Percentiles rank a stretch among this genome's conserved stretches.
Conservation (phyloP, 1,284 basidiomycete species). For the Earliella scabrosa region DNA sequence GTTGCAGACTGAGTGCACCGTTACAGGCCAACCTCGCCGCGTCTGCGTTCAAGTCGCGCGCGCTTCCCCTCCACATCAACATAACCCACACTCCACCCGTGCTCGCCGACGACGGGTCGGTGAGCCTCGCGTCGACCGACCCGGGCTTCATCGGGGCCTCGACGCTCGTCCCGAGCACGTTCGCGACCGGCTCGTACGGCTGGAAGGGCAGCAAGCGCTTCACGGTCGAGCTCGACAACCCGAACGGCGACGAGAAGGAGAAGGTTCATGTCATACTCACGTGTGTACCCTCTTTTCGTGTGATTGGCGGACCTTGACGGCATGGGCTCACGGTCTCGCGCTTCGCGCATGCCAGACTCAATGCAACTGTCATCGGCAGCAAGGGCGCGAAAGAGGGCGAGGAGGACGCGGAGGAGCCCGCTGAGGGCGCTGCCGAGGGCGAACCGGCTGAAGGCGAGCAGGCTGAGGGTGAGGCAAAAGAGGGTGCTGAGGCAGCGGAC, state of each 20-base stretch:
- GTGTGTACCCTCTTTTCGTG: slow-evolving; percentile 47
- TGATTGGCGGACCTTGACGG: slow-evolving; percentile 6
- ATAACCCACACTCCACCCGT: slow-evolving; percentile 69
- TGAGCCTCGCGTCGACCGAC: slow-evolving; percentile 47
- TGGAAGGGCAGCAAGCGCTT: slow-evolving; percentile 80
- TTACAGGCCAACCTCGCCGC: slow-evolving; percentile 50
- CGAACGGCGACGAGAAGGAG: slow-evolving; percentile 56
- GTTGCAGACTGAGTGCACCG: neutral
- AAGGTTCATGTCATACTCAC: slow-evolving; percentile 76
- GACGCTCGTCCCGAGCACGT: slow-evolving; percentile 59
- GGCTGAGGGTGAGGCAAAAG: slow-evolving; percentile 10
- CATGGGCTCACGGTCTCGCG: slow-evolving; percentile 1
- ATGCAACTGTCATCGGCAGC: slow-evolving; percentile 77
- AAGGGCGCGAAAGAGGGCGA: slow-evolving; percentile 56
- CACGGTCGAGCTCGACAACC: slow-evolving; percentile 61
- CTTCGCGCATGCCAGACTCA: slow-evolving; percentile 51
- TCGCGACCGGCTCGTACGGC: slow-evolving; percentile 77
- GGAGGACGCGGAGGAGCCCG: slow-evolving; percentile 32
- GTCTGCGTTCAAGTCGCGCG: slow-evolving; percentile 63
- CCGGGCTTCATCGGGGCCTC: slow-evolving; percentile 64
- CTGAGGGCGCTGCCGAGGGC: slow-evolving; percentile 15
- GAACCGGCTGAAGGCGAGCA: slow-evolving; percentile 1
- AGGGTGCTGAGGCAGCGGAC: slow-evolving; percentile 5
- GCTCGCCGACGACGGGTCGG: slow-evolving; percentile 43
- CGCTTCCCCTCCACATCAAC: slow-evolving; percentile 68